Evolutionary conservation across 306 rosid species (phyloP).

Genomic region (Lathyrus oleraceus): DNA sequence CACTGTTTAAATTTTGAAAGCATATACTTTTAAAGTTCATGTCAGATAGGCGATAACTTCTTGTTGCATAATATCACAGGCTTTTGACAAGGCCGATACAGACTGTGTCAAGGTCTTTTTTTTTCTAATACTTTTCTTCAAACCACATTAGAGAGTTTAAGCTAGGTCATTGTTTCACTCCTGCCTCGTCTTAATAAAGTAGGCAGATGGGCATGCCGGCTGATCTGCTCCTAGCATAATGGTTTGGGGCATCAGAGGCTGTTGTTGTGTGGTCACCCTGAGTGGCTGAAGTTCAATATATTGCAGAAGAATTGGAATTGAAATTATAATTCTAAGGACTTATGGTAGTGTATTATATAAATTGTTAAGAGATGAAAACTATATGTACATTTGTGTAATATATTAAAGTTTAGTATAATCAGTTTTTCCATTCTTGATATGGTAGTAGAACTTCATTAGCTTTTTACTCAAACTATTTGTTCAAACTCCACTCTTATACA

Average conservation of each 20-base stretch:
- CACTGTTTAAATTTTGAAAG: slow-evolving; percentile 19
- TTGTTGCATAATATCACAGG: slow-evolving; percentile 7
- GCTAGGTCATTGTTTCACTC: slow-evolving; percentile 21
- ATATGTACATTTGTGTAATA: not conserved
- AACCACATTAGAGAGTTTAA: slow-evolving; percentile 12
- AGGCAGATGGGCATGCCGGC: slow-evolving; percentile 6
- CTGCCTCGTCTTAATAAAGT: slow-evolving; percentile 8
- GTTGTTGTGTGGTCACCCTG: slow-evolving; percentile 12
- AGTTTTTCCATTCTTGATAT: slow-evolving; percentile 15
- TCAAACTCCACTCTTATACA: slow-evolving; percentile 18
- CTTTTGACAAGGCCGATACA: not conserved
- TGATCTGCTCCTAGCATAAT: slow-evolving; percentile 19
- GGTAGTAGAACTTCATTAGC: slow-evolving; percentile 17
- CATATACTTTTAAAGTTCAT: slow-evolving; percentile 24
- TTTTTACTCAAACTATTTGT: slow-evolving; percentile 16
- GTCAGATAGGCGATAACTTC: not conserved
- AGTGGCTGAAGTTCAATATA: slow-evolving; percentile 11
- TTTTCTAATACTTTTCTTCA: not conserved
- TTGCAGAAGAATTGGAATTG: not conserved
- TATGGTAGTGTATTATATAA: slow-evolving; percentile 27
- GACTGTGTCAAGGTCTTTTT: slow-evolving; percentile 21
- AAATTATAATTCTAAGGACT: slow-evolving; percentile 6
- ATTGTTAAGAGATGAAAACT: slow-evolving; percentile 23
- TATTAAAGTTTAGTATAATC: not conserved
- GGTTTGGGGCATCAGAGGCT: slow-evolving; percentile 26